Percentiles rank a stretch among this genome's conserved stretches.
These are phyloP conservation scores for Bolboschoenoplectus hybrid DNA, from an alignment of 202 grass and related monocot species.

Conservation along the genomic window DNA sequence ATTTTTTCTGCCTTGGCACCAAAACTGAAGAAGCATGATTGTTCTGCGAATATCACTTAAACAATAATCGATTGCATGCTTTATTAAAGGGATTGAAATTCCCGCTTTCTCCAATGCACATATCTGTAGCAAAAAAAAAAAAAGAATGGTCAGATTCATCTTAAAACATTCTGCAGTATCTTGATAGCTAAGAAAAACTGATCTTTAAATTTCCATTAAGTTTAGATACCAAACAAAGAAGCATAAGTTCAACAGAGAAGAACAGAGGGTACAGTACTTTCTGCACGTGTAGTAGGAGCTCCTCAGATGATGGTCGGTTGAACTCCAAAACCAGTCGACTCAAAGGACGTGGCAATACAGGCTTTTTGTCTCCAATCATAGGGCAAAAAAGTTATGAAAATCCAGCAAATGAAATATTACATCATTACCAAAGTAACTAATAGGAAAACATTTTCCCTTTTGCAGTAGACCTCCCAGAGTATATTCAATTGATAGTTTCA, in stretches of 20 bases:
- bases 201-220: conserved; percentile 7
- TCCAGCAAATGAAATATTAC: conserved; percentile 31
- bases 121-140: conserved; percentile 52
- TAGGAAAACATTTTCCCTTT: not conserved
- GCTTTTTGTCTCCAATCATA: conserved; percentile 70
- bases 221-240: conserved; percentile 39
- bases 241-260: conserved; percentile 35
- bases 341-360: conserved; percentile 70
- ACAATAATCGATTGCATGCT: conserved; percentile 63
- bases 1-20: conserved; percentile 72
- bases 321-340: conserved; percentile 76
- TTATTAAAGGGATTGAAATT: conserved; percentile 53
- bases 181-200: conserved; percentile 21
- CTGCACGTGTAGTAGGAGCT: conserved; percentile 70
- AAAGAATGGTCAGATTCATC: conserved; percentile 8
- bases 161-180: not conserved
- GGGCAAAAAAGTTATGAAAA: not conserved
- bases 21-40: conserved; percentile 88
- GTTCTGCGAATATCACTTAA: conserved; percentile 81
- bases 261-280: conserved; percentile 54
- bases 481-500: not conserved
- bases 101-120: conserved; percentile 72
- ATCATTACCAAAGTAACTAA: conserved; percentile 36
- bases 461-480: not conserved
- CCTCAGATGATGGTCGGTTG: conserved; percentile 65